Evolutionary conservation across 805 yeast species (phyloP), one percentile per base, ranked within the genome.

Genomic region (Wickerhamomyces pijperi): DNA sequence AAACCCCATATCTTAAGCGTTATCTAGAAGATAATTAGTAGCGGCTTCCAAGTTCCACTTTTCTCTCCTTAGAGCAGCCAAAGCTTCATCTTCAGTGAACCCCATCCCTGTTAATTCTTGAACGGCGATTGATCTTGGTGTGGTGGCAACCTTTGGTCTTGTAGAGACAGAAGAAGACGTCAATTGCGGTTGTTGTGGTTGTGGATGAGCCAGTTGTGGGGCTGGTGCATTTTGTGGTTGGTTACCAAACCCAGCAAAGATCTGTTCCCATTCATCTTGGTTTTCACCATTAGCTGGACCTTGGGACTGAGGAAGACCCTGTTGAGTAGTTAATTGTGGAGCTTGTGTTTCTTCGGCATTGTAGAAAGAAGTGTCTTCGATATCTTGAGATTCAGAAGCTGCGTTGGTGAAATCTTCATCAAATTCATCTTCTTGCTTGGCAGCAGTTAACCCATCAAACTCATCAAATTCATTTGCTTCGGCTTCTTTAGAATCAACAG

Each of bases 51-150:
- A 60, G 52, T 82, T 74, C 84, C 90, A 83, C 42, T 75, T 66
- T 47, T 79, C 77, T 53, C 63, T 68, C 48, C 74, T 67, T 40
- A 88, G 65, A 6, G 97, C 96, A 11, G 65, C 68, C 6, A 70
- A 49, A 2, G 90, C 86, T 38, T 76, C 78, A 0, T 67, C 65
- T 46, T 71, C 69, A 15, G 76, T 71, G 54, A 88, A 88, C 2
- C 97, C 97, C 96, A 88, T 88, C 28, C 88, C 87, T 18, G 77
- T 75, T 45, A 88, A 65, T 57, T 88, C 94, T 48, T 78, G 81
- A 35, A 86, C 66, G 1, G 90, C 83, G 41, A 71, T 53, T 3
- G 70, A 64, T 19, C 70, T 68, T 19, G 76, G 76, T 3, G 69
- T 58, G 1, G 66, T 60, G 1, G 68, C 68, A 40, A 61, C 46